Percentiles rank a stretch among this genome's conserved stretches.
Evolutionary conservation across 495 filamentous ascomycete genomes (phyloP).

Genomic region (Aspergillus diversus): DNA sequence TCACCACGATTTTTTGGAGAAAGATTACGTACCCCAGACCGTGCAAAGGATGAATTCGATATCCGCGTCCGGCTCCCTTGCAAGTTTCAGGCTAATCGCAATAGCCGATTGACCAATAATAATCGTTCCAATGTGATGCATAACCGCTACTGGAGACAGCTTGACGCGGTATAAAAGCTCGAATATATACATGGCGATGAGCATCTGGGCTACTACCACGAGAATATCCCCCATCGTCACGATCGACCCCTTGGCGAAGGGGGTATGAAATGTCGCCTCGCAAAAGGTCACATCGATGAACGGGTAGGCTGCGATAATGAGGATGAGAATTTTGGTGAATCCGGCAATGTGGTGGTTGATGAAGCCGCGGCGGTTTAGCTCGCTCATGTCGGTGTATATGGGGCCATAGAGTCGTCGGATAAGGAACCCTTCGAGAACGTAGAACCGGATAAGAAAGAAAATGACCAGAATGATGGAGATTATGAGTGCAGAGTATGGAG

Average conservation of each 20-base stretch:
- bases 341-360: slow-evolving; percentile 56
- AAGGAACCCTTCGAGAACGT: slow-evolving; percentile 48
- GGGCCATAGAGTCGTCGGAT: slow-evolving; percentile 39
- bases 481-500: slow-evolving; percentile 49
- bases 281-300: slow-evolving; percentile 47
- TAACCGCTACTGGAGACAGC: slow-evolving; percentile 46
- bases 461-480: slow-evolving; percentile 46
- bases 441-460: slow-evolving; percentile 47
- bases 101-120: slow-evolving; percentile 52
- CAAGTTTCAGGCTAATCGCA: slow-evolving; percentile 44
- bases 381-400: slow-evolving; percentile 41
- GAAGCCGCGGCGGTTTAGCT: slow-evolving; percentile 47
- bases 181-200: slow-evolving; percentile 54
- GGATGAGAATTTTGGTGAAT: slow-evolving; percentile 45
- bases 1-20: not conserved
- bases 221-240: slow-evolving; percentile 49
- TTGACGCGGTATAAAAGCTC: slow-evolving; percentile 50
- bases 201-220: slow-evolving; percentile 45
- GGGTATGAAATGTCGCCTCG: slow-evolving; percentile 35
- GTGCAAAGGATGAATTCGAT: slow-evolving; percentile 54
- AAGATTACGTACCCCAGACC: slow-evolving; percentile 46
- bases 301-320: slow-evolving; percentile 48
- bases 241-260: slow-evolving; percentile 29
- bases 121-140: slow-evolving; percentile 52
- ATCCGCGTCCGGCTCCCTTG: slow-evolving; percentile 46